A percentile compares a stretch with the other conserved stretches of the same genome.
Evolutionary conservation across 441 rosid genomes (phyloP).

Genomic region (Arabidopsis lyrata): DNA sequence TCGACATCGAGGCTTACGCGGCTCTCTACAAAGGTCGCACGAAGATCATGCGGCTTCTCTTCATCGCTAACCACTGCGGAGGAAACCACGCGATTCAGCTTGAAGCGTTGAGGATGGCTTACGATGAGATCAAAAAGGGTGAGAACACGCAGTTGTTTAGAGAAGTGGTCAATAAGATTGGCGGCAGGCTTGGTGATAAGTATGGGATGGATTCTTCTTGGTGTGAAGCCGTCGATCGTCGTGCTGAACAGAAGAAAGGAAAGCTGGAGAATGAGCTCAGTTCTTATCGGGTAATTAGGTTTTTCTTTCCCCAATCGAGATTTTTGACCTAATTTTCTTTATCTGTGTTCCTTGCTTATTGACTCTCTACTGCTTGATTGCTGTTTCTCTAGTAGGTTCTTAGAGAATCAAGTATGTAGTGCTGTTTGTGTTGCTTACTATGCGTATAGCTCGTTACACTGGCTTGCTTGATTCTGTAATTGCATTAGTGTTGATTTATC

Average conservation of each 20-base stretch:
- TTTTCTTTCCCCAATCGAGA: constrained; percentile 13
- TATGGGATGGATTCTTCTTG: constrained; percentile 68
- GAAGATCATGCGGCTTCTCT: constrained; percentile 76
- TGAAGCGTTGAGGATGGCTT: constrained; percentile 91
- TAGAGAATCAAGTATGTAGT: background rate
- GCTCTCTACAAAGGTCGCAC: constrained; percentile 81
- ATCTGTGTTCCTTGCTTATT: background rate
- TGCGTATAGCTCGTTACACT: background rate
- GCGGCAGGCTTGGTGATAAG: constrained; percentile 68
- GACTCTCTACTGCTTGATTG: background rate
- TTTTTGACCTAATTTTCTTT: constrained; percentile 28
- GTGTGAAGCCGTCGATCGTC: constrained; percentile 79
- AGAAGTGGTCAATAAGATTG: constrained; percentile 77
- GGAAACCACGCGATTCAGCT: constrained; percentile 68
- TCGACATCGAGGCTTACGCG: constrained; percentile 93
- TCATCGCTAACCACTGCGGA: constrained; percentile 75
- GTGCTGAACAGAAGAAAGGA: constrained; percentile 82
- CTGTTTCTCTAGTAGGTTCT: background rate
- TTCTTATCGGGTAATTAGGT: constrained; percentile 76
- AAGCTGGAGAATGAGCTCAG: constrained; percentile 91
- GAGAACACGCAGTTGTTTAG: constrained; percentile 87
- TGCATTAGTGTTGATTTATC: background rate
- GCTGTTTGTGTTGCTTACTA: background rate
- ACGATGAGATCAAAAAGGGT: constrained; percentile 91
- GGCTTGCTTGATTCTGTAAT: constrained; percentile 1